These are phyloP conservation scores for Sugiyamaella lignohabitans DNA, from an alignment of 805 yeast genomes.

Conservation along the genomic window DNA sequence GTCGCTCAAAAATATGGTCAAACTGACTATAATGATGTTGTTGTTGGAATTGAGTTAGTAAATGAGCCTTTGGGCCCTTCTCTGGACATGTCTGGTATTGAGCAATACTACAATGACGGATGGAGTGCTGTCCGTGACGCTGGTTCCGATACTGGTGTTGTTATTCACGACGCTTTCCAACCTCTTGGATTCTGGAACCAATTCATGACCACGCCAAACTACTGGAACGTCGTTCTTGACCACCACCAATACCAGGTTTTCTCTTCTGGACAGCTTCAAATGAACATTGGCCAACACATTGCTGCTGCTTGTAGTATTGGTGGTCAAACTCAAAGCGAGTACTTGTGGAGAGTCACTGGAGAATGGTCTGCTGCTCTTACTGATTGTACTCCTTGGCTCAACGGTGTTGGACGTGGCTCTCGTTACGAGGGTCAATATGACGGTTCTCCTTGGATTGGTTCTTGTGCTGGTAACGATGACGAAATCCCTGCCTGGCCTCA, in stretches of 20 bases:
- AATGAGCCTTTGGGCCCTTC: conserved; percentile 85
- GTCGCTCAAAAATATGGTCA: conserved; percentile 61
- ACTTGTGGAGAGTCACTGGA: conserved; percentile 73
- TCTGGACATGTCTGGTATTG: conserved; percentile 52
- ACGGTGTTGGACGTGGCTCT: conserved; percentile 80
- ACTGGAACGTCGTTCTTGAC: conserved; percentile 70
- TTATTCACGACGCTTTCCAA: conserved; percentile 81
- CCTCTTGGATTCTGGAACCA: conserved; percentile 56
- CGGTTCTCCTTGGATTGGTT: conserved; percentile 44
- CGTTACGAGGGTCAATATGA: conserved; percentile 61
- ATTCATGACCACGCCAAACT: conserved; percentile 38
- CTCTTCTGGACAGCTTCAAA: conserved; percentile 51
- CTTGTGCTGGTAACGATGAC: conserved; percentile 51
- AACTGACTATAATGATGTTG: conserved; percentile 56
- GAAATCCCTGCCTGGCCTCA: conserved; percentile 48
- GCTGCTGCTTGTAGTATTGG: conserved; percentile 49
- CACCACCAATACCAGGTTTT: conserved; percentile 92
- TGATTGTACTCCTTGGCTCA: conserved; percentile 83
- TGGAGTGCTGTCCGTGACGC: conserved; percentile 56
- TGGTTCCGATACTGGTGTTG: conserved; percentile 46
- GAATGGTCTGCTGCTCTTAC: conserved; percentile 92
- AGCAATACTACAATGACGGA: conserved; percentile 55
- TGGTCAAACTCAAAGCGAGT: conserved; percentile 39
- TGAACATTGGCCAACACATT: conserved; percentile 58
- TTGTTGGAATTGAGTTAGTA: conserved; percentile 75